Evolutionary conservation across 371 early-diverging fungal species (phyloP).

Genomic region (Lichtheimia hyalospora): DNA sequence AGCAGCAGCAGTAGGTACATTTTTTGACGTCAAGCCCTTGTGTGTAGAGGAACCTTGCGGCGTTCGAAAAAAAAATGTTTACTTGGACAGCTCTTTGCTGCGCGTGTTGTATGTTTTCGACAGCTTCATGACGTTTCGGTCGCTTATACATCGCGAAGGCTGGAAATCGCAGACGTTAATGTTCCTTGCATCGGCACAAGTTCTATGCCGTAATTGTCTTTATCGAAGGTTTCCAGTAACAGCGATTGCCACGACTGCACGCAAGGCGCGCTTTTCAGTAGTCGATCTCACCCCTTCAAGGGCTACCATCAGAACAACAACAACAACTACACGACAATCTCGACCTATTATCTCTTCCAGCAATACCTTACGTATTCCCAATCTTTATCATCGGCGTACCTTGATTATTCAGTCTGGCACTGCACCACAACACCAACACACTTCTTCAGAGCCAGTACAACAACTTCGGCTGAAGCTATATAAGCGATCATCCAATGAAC

Average conservation of each 20-base stretch:
- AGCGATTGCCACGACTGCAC: neutral
- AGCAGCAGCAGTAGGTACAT: too few species aligned
- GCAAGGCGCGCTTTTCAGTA: neutral
- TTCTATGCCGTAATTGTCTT: conserved; percentile 32
- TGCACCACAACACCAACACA: conserved; percentile 5
- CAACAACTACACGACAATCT: conserved; percentile 1
- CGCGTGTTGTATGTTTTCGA: conserved; percentile 1
- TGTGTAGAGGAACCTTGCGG: neutral
- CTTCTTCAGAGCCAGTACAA: conserved; percentile 2
- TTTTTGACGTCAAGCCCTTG: too few species aligned
- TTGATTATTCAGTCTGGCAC: neutral
- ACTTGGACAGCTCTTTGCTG: conserved; percentile 1
- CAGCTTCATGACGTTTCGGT: conserved; percentile 28
- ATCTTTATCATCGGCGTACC: neutral
- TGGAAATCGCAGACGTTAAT: conserved; percentile 31
- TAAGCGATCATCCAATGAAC: neutral
- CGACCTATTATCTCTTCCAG: neutral
- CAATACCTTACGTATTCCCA: too few species aligned
- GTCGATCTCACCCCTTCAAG: neutral
- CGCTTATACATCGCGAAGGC: conserved; percentile 28
- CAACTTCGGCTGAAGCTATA: conserved; percentile 4
- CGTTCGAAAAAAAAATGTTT: neutral
- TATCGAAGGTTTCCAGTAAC: conserved; percentile 19
- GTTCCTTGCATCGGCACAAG: conserved; percentile 22
- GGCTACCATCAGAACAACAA: neutral